phyloP scores from a whole-genome alignment of 257 asterid genomes.

The Handroanthus guayacan region DNA sequence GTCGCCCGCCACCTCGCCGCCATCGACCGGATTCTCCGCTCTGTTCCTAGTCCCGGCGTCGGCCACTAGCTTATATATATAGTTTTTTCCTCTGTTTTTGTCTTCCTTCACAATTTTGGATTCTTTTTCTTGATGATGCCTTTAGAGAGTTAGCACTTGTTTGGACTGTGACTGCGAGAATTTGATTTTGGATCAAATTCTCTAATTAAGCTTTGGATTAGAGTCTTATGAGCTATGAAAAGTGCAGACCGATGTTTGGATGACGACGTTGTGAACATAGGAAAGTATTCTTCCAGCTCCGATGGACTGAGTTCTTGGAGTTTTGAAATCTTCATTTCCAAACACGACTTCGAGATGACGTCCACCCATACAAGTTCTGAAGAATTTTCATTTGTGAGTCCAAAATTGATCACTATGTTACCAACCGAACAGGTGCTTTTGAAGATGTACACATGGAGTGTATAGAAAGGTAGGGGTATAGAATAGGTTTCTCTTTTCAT shows the following conservation, averaged over 20 bases:
- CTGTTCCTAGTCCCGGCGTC: constrained; percentile 69
- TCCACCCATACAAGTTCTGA: too few relatives aligned
- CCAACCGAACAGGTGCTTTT: not conserved
- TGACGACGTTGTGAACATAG: too few relatives aligned
- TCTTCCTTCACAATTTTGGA: constrained; percentile 40
- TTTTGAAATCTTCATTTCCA: too few relatives aligned
- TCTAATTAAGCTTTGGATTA: too few relatives aligned
- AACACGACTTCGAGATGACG: too few relatives aligned
- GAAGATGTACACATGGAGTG: constrained; percentile 30
- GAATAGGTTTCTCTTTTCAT: not conserved
- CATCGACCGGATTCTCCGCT: constrained; percentile 54
- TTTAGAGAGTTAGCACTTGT: constrained; percentile 8
- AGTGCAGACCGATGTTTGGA: not conserved
- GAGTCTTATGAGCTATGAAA: too few relatives aligned
- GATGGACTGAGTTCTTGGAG: too few relatives aligned
- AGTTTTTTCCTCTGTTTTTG: not conserved
- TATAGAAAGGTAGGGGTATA: not conserved
- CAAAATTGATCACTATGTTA: too few relatives aligned
- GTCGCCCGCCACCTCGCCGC: constrained; percentile 57
- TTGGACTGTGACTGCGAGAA: too few relatives aligned
- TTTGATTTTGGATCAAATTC: too few relatives aligned
- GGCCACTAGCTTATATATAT: constrained; percentile 49
- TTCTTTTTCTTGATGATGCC: constrained; percentile 28
- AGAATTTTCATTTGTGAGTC: too few relatives aligned
- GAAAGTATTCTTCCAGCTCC: too few relatives aligned